Evolutionary conservation across 75 land plant genomes (phyloP), one percentile per base, ranked within the genome.

Genomic region (Picea glauca): DNA sequence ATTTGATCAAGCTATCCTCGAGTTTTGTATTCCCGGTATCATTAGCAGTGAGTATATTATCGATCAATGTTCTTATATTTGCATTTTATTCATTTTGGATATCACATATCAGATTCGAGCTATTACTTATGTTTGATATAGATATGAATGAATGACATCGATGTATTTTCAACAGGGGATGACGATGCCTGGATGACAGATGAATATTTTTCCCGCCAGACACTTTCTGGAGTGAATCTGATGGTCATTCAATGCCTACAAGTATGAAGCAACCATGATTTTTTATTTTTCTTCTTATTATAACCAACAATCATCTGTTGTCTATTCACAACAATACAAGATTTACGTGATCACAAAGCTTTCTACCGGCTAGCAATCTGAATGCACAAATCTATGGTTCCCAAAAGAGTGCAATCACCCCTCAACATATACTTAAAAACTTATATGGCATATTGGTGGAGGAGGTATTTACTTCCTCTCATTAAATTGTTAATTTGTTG

Each of bases 401-500:
- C 0, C 72, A 23, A 62, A 0, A 21, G 3, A 73, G 76, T 58
- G 43, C 80, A 35, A 64, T 83, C 14, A 78, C 56, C 5, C 2
- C 64, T 21, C 31, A 57, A 17, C 76, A 83, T 40, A 70, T 83
- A n/a, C 81, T 74, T 4, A 60, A 59, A 46, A 38, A 79, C 76
- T 23, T 83, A 40, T 67, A 83, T 35, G 84, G 84, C 2, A 40
- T 83, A 2, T 72, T 68, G 5, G 77, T 78, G 35, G 14, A 78
- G 30, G 60, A 83, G 84, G 84, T 83, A 13, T 13, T 59, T 1
- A 35, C 38, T 59, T 13, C 18, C 15, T 59, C 0, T 20, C 21
- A 21, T 62, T 87, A 93, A 93, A 91, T 92, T 4, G 12, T 94
- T 3, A 26, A 26, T 26, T 26, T 26, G 26, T 26, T 26, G 26